Conservation (phyloP, 1,284 basidiomycete genomes). For the Hypsizygus ulmarius region DNA sequence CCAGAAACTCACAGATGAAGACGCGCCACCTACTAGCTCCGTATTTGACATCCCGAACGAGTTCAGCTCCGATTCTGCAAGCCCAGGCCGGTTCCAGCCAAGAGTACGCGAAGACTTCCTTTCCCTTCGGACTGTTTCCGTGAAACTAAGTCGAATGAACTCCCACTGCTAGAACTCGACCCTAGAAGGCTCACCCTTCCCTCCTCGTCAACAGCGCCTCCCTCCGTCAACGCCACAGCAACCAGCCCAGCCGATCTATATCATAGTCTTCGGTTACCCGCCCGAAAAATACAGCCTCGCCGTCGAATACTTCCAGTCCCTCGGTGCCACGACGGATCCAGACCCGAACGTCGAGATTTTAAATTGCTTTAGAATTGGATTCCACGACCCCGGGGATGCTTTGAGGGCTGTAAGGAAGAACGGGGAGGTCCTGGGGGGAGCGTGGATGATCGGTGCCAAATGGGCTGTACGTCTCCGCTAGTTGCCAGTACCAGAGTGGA, state of each 20-base stretch:
- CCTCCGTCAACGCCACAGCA: conserved; percentile 24
- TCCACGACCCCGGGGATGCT: conserved; percentile 65
- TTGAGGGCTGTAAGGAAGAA: conserved; percentile 73
- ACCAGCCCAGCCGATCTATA: conserved; percentile 42
- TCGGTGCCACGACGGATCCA: conserved; percentile 61
- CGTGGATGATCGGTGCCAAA: conserved; percentile 80
- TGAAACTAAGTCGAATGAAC: too few relatives aligned
- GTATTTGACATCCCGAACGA: conserved; percentile 71
- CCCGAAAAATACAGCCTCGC: conserved; percentile 67
- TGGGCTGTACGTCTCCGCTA: conserved; percentile 59
- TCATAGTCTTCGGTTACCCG: conserved; percentile 77
- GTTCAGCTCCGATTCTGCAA: conserved; percentile 37
- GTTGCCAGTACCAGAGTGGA: not conserved
- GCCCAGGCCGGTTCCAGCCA: conserved; percentile 37
- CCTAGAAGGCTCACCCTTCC: conserved; percentile 36
- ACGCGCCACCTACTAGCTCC: conserved; percentile 69
- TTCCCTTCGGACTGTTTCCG: not conserved
- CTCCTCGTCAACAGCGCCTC: conserved; percentile 30
- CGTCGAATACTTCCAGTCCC: conserved; percentile 67
- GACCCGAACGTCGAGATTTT: conserved; percentile 59
- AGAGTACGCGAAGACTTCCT: conserved; percentile 36
- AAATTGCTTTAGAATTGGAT: conserved; percentile 75
- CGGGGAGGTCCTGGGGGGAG: conserved; percentile 70
- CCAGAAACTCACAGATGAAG: conserved; percentile 63
- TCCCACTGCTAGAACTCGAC: conserved; percentile 26